Evolutionary conservation across 202 grass and related monocot species (phyloP).

Genomic region (Saccharum hybrid): DNA sequence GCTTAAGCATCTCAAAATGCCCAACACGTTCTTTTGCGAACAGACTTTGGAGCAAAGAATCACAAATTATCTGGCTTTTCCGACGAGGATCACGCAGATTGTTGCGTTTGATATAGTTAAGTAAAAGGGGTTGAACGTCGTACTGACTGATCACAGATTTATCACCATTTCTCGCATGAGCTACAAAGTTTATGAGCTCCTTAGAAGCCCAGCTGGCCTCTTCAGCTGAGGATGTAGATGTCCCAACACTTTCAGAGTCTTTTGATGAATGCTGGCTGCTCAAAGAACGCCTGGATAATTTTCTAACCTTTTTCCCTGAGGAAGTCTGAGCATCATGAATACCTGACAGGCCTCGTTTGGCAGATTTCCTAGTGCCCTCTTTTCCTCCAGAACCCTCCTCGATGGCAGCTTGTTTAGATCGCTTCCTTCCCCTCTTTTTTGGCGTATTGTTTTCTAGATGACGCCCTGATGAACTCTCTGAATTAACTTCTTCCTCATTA

Average conservation of each 20-base stretch:
- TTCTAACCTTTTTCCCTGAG: slow-evolving; percentile 62
- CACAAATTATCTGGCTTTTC: slow-evolving; percentile 94
- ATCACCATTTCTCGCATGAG: slow-evolving; percentile 86
- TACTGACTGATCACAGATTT: slow-evolving; percentile 74
- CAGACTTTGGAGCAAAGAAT: slow-evolving; percentile 81
- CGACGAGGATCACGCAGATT: slow-evolving; percentile 77
- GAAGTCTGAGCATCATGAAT: slow-evolving; percentile 51
- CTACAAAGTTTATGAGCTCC: slow-evolving; percentile 85
- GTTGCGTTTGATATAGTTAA: slow-evolving; percentile 83
- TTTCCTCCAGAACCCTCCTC: slow-evolving; percentile 50
- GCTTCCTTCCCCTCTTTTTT: slow-evolving; percentile 67
- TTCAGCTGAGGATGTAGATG: slow-evolving; percentile 59
- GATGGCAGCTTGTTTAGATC: slow-evolving; percentile 42
- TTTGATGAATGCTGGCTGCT: slow-evolving; percentile 52
- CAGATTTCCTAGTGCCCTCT: slow-evolving; percentile 45
- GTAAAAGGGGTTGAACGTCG: slow-evolving; percentile 82
- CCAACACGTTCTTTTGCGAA: slow-evolving; percentile 82
- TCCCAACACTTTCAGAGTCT: slow-evolving; percentile 66
- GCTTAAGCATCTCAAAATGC: slow-evolving; percentile 99
- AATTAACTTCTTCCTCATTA: slow-evolving; percentile 66
- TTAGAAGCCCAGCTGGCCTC: slow-evolving; percentile 80
- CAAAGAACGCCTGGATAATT: slow-evolving; percentile 50
- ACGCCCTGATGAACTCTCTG: slow-evolving; percentile 61
- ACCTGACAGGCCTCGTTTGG: slow-evolving; percentile 41
- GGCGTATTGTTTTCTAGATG: slow-evolving; percentile 54